Percentiles rank a stretch among this genome's conserved stretches.
Evolutionary conservation across 495 filamentous ascomycete genomes (phyloP).

Genomic region (Sabuloglossum arenarium): DNA sequence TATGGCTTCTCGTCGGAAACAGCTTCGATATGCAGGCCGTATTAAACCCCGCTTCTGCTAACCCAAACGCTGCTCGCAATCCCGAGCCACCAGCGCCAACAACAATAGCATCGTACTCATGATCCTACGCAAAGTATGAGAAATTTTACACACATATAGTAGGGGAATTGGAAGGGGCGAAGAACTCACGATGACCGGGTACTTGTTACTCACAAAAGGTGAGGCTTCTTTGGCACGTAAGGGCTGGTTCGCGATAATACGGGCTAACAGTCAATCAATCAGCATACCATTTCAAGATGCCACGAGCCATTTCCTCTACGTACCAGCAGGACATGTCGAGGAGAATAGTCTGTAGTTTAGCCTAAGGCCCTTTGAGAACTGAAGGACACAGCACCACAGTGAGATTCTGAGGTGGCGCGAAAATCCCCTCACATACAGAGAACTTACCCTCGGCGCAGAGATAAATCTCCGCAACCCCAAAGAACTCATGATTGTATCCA

Average conservation of each 20-base stretch:
- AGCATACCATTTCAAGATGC: slow-evolving; percentile 10
- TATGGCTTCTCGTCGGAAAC: slow-evolving; percentile 89
- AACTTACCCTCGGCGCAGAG: slow-evolving; percentile 32
- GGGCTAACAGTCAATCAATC: slow-evolving; percentile 24
- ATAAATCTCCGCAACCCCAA: slow-evolving; percentile 36
- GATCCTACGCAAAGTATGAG: slow-evolving; percentile 26
- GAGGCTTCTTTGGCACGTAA: slow-evolving; percentile 83
- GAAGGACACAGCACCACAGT: slow-evolving; percentile 3
- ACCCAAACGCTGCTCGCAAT: slow-evolving; percentile 85
- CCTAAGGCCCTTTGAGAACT: slow-evolving; percentile 27
- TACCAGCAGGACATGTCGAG: slow-evolving; percentile 63
- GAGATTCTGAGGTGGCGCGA: slow-evolving; percentile 7
- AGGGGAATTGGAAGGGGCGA: slow-evolving; percentile 9
- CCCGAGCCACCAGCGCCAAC: slow-evolving; percentile 89
- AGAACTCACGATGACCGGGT: slow-evolving; percentile 67
- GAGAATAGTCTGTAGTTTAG: slow-evolving; percentile 59
- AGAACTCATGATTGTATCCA: slow-evolving; percentile 26
- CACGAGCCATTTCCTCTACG: slow-evolving; percentile 13
- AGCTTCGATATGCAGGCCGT: slow-evolving; percentile 97
- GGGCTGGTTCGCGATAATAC: slow-evolving; percentile 65
- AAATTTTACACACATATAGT: slow-evolving; percentile 18
- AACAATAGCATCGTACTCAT: slow-evolving; percentile 76
- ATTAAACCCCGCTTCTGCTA: slow-evolving; percentile 95
- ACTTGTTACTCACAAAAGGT: slow-evolving; percentile 62
- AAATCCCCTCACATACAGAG: slow-evolving; percentile 1